Evolutionary conservation across 768 basidiomycete genomes (phyloP), one percentile per base, ranked within the genome.

Genomic region (Leccinum arenicola): DNA sequence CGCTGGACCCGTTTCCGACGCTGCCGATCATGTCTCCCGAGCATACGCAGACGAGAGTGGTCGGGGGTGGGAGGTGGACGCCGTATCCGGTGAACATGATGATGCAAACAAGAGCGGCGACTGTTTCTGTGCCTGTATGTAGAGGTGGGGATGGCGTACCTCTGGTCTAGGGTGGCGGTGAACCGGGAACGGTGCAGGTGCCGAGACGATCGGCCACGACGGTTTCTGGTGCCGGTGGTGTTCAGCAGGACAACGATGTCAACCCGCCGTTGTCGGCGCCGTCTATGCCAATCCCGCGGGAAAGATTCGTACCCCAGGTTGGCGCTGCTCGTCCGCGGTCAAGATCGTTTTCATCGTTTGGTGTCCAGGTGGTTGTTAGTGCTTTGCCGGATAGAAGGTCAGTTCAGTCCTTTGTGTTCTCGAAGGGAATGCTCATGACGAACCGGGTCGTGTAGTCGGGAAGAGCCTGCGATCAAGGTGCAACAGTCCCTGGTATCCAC

Each of bases 271-370:
- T 49, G 14, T 35, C 52, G 21, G 33, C 52, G 23, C 35, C 50
- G 49, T 55, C 36, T 59, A 15, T 56, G 33, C 72, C 73, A 19
- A 66, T 88, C 29, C 86, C 82, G 0, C 72, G 87, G 14, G 77
- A 86, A 0, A 86, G 87, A 50, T 90, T 91, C 66, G 78, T 83
- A 57, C 88, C 90, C 0, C 79, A 80, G 56, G 76, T 75, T 8
- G 76, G 78, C 7, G 77, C 77, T 3, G 64, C 75, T 9, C 74
- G 91, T 6, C 82, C 81, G 12, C 73, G 82, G 6, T 91, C 91
- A 5, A 71, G 89, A 52, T 91, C 88, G 21, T 93, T 93, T 67
- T 91, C 89, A 9, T 87, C 83, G 3, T 87, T 91, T 71, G 81
- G 84, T 54, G 75, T 78, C 6, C 64, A 70, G 6, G 55, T 57